Percentiles rank a stretch among this genome's conserved stretches.
These are phyloP conservation scores for Exophiala sp. DNA, from an alignment of 2,329 filamentous ascomycete genomes.

Conservation along the genomic window DNA sequence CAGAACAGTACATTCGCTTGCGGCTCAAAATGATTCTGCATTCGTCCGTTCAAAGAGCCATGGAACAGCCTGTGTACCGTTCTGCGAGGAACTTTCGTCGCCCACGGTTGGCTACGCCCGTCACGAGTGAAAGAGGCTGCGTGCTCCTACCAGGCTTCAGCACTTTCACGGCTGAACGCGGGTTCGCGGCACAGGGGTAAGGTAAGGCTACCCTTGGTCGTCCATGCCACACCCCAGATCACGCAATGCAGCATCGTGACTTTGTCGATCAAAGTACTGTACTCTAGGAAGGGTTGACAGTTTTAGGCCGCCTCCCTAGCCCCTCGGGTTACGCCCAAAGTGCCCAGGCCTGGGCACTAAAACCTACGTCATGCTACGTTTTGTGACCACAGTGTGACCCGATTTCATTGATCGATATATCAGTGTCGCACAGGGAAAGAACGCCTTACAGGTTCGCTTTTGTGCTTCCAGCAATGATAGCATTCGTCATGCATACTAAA, in stretches of 20 bases:
- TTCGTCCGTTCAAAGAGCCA: background rate
- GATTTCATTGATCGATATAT: too few species aligned
- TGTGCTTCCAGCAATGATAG: background rate
- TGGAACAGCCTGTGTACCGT: background rate
- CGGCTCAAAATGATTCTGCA: background rate
- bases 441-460: background rate
- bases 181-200: background rate
- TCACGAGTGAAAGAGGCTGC: background rate
- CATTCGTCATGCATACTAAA: background rate
- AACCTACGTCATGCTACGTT: too few species aligned
- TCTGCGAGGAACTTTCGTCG: background rate
- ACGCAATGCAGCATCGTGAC: background rate
- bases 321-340: too few species aligned
- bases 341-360: too few species aligned
- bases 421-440: background rate
- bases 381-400: too few species aligned
- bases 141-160: background rate
- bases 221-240: background rate
- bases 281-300: too few species aligned
- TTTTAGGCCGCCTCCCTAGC: too few species aligned
- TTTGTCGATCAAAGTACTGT: background rate
- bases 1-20: background rate
- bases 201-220: background rate
- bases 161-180: background rate
- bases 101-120: background rate